Conservation (phyloP, 1,284 basidiomycete genomes). For the Sporisorium scitamineum region DNA sequence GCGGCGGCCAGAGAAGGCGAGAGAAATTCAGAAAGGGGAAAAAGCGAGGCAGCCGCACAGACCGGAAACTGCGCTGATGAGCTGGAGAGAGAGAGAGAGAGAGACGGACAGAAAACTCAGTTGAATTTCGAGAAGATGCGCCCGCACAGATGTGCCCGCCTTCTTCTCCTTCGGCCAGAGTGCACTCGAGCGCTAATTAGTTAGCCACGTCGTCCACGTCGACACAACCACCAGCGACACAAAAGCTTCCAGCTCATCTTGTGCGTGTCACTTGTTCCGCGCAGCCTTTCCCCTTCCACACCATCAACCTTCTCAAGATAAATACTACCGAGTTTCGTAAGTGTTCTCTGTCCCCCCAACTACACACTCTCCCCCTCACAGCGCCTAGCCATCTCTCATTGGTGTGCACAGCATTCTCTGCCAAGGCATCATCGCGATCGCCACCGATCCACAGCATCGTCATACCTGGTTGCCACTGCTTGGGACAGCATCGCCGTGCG, state of each 20-base stretch:
- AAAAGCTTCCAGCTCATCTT: slow-evolving; percentile 46
- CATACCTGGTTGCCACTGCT: slow-evolving; percentile 12
- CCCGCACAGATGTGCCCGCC: background rate
- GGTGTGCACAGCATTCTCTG: background rate
- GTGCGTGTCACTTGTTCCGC: slow-evolving; percentile 2
- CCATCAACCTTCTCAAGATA: slow-evolving; percentile 46
- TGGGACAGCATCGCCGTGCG: slow-evolving; percentile 11
- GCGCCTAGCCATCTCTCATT: background rate
- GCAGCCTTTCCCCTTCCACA: slow-evolving; percentile 7
- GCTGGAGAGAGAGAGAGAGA: too few relatives aligned
- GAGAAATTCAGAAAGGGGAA: slow-evolving; percentile 18
- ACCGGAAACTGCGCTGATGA: slow-evolving; percentile 15
- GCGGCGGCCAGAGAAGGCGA: slow-evolving; percentile 23
- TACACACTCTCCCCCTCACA: background rate
- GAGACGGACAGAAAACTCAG: too few relatives aligned
- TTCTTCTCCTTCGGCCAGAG: too few relatives aligned
- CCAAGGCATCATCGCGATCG: background rate
- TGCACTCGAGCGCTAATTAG: background rate
- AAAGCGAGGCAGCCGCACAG: slow-evolving; percentile 20
- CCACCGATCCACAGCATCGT: slow-evolving; percentile 1
- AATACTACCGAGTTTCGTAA: slow-evolving; percentile 42
- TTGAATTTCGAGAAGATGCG: background rate
- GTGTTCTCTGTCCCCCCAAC: slow-evolving; percentile 1
- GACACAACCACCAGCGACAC: slow-evolving; percentile 28
- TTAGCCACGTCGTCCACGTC: slow-evolving; percentile 27